phyloP scores from a whole-genome alignment of 441 rosid species.

The Sinapis alba region DNA sequence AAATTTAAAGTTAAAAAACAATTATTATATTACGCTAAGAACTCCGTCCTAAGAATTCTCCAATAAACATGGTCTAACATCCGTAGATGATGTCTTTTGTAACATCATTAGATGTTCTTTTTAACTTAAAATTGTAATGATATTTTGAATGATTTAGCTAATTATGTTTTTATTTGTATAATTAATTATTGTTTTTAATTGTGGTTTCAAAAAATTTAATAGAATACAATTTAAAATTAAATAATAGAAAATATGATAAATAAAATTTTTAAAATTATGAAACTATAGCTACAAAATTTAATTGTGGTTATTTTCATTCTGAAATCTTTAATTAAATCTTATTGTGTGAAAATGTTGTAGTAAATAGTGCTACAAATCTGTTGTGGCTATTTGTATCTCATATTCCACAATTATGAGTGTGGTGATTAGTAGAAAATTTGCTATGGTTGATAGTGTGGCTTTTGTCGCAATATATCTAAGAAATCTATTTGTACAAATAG shows the following conservation, averaged over 20 bases:
- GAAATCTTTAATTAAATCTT: not conserved
- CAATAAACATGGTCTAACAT: too few species aligned
- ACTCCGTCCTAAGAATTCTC: too few species aligned
- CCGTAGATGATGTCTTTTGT: not conserved
- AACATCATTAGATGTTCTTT: not conserved
- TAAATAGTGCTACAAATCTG: not conserved
- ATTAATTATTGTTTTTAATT: not conserved
- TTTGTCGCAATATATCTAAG: not conserved
- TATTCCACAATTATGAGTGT: not conserved
- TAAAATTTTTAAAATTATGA: not conserved
- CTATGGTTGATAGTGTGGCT: not conserved
- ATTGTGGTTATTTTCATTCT: not conserved
- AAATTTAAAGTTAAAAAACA: too few species aligned
- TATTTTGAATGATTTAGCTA: not conserved
- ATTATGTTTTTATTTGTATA: not conserved
- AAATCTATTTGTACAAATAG: not conserved
- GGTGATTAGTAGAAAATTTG: not conserved
- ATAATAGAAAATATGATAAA: not conserved
- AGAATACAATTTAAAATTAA: not conserved
- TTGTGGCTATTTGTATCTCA: not conserved
- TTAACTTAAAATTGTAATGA: not conserved
- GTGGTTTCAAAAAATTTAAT: not conserved
- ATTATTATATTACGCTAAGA: too few species aligned
- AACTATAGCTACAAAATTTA: not conserved
- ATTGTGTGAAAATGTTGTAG: not conserved